These are phyloP conservation scores for Takashimella tepidaria DNA, from an alignment of 1,284 basidiomycete genomes.

Conservation along the genomic window DNA sequence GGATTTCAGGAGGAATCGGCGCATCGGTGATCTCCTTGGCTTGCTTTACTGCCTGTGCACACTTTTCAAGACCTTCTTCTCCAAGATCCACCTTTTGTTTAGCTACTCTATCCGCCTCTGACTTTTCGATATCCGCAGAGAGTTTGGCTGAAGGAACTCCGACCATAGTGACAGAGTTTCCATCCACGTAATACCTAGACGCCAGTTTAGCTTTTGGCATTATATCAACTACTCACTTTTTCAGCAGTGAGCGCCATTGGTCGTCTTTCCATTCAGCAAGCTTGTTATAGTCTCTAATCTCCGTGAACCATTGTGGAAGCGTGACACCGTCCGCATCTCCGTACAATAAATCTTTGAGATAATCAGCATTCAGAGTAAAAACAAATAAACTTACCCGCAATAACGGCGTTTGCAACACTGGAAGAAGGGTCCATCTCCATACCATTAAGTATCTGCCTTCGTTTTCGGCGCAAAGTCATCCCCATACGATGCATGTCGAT, in stretches of 20 bases:
- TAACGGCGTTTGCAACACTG: conserved; percentile 54
- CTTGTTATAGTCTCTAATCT: conserved; percentile 65
- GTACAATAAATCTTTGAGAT: conserved; percentile 77
- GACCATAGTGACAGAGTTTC: conserved; percentile 64
- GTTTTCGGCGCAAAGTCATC: conserved; percentile 81
- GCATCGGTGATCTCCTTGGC: conserved; percentile 84
- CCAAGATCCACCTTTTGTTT: conserved; percentile 69
- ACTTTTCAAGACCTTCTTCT: conserved; percentile 69
- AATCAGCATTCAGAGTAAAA: conserved; percentile 3
- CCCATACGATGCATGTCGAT: conserved; percentile 90
- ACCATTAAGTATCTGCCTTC: conserved; percentile 59
- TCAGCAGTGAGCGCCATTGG: conserved; percentile 76
- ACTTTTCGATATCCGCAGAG: conserved; percentile 71
- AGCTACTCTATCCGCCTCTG: conserved; percentile 73
- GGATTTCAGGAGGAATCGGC: conserved; percentile 72
- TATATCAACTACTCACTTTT: conserved; percentile 56
- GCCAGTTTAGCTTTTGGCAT: no score
- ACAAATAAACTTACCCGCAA: conserved; percentile 48
- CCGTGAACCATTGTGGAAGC: conserved; percentile 67
- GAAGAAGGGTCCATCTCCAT: conserved; percentile 41
- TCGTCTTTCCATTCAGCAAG: conserved; percentile 67
- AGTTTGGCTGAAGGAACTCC: conserved; percentile 87
- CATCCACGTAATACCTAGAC: no score
- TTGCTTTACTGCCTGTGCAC: conserved; percentile 65
- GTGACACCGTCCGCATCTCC: conserved; percentile 78